Percentiles rank a stretch among this genome's conserved stretches.
Conservation (phyloP, 2,329 filamentous ascomycete genomes). For the Alternaria triticimaculans region DNA sequence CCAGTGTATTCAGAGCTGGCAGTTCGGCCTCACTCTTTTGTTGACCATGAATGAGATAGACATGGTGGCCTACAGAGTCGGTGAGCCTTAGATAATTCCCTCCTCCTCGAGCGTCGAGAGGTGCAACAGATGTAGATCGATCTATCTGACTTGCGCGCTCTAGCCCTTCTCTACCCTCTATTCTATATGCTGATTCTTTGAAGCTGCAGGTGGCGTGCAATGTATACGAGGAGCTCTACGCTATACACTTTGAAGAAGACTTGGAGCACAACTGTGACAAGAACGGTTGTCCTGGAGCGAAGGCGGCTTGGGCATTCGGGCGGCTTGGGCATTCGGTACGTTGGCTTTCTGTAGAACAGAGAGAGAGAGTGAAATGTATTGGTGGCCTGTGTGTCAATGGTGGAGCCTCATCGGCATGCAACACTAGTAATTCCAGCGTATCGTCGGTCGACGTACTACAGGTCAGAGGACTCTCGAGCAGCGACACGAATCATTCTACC, state of each 20-base stretch:
- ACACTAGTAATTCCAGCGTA: too few species aligned
- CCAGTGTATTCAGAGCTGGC: not conserved
- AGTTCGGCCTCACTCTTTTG: not conserved
- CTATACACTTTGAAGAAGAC: constrained; percentile 58
- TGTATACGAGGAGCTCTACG: not conserved
- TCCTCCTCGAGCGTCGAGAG: not conserved
- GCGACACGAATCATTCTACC: too few species aligned
- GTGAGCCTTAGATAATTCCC: not conserved
- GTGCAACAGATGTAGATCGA: not conserved
- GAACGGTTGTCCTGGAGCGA: not conserved
- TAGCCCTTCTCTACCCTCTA: not conserved
- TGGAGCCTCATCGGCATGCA: too few species aligned
- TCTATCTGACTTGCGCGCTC: not conserved
- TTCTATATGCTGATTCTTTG: not conserved
- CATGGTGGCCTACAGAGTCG: not conserved
- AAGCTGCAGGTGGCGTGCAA: not conserved
- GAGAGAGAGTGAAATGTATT: too few species aligned
- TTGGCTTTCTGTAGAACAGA: not conserved
- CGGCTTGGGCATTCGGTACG: not conserved
- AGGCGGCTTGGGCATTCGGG: not conserved
- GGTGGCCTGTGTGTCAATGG: too few species aligned
- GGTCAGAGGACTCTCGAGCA: too few species aligned
- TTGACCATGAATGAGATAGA: not conserved
- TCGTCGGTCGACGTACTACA: too few species aligned
- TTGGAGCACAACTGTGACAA: constrained; percentile 5